Base-by-base conservation (phyloP, 306 rosid species). In the Hippophae gyantsensis region DNA sequence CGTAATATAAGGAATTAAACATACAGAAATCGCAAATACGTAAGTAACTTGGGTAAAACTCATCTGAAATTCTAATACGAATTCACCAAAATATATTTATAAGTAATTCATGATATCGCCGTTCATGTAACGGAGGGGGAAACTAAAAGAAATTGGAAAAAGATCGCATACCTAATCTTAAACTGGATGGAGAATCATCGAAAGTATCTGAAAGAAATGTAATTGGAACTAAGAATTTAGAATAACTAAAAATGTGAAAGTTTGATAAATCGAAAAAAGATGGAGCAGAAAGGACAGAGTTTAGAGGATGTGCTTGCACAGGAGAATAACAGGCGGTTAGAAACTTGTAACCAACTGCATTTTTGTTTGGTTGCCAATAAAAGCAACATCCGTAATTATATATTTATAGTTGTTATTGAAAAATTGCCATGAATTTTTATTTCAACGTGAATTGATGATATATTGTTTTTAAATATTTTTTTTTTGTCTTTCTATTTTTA, bases 271-370 rank as follows among this genome's bases (percentile, higher is more conserved):
- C 38, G 38, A 32, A 40, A 49, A 18, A 59, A 32, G 42, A 14
- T 65, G 55, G 43, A 57, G 53, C 71, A 38, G 41, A 48, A 58
- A 64, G 72, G 50, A 72, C 61, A 74, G 62, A 82, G 71, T 78
- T 76, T 65, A 77, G 18, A 44, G 79, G 14, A 3, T 67, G 70
- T 42, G 66, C 67, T 43, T 47, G 42, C 45, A 48, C 55, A 42
- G 47, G 52, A 53, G 54, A 58, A 54, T 6, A 62, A 70, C 49
- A 48, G 82, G 66, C 86, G 79, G 76, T 78, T 78, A 78, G 72
- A 67, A 64, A 63, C 84, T 32, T 32, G 38, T 1, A 78, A 78
- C 86, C 48, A 74, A 47, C 53, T 9, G 41, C 46, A n/a, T 53
- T 72, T 32, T 69, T 65, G 71, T 72, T 67, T 54, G 74, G 69